Evolutionary conservation across 768 basidiomycete species (phyloP).

Genomic region (Pisolithus tinctorius): DNA sequence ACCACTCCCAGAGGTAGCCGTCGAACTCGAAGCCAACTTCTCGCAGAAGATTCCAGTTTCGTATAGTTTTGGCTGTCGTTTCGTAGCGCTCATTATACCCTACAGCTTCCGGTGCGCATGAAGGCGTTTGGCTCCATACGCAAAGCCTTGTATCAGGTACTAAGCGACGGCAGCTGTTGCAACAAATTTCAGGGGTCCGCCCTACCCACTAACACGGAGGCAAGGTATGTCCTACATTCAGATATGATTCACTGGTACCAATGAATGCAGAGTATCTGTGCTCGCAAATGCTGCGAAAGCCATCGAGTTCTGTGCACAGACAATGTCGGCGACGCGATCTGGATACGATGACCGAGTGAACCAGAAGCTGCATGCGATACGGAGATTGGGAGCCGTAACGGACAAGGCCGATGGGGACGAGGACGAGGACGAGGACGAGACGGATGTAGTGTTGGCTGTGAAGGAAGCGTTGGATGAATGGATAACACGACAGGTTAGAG

Average conservation of each 20-base stretch:
- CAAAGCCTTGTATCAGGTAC: constrained; percentile 27
- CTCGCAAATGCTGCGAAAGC: constrained; percentile 37
- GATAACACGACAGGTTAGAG: constrained; percentile 3
- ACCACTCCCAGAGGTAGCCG: constrained; percentile 22
- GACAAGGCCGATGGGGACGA: constrained; percentile 17
- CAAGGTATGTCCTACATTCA: constrained; percentile 15
- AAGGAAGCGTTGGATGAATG: constrained; percentile 7
- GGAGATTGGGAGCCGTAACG: constrained; percentile 12
- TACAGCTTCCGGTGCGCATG: constrained; percentile 31
- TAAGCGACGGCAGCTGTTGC: constrained; percentile 11
- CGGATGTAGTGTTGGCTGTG: constrained; percentile 30
- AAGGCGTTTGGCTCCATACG: constrained; percentile 34
- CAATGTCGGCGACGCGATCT: constrained; percentile 41
- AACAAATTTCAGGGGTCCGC: constrained; percentile 22
- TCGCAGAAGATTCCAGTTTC: constrained; percentile 39
- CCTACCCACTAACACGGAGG: constrained; percentile 10
- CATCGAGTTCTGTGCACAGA: constrained; percentile 42
- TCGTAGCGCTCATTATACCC: background rate
- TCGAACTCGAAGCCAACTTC: constrained; percentile 33
- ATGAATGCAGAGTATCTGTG: constrained; percentile 30
- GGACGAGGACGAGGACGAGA: constrained; percentile 34
- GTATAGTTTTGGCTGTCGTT: background rate
- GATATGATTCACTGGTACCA: background rate
- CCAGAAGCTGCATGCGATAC: constrained; percentile 30
- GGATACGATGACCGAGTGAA: constrained; percentile 41